Base-by-base conservation (phyloP, 805 yeast genomes). In the Torulaspora delbrueckii region DNA sequence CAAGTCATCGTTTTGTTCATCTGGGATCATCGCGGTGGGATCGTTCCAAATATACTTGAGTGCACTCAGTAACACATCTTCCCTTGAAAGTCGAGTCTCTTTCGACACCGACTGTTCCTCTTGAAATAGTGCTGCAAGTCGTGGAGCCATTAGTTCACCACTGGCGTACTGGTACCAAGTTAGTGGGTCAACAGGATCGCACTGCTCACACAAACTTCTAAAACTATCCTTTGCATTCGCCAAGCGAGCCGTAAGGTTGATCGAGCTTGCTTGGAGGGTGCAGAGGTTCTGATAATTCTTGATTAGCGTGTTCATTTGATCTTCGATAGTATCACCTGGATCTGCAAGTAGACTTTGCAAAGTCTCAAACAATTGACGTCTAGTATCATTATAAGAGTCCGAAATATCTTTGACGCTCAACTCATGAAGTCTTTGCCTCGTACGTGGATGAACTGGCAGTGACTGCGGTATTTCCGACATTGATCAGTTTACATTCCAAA, bases 1-100 rank as follows among this genome's bases (percentile, higher is more conserved):
- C 26, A 85, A 37, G 18, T 82, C 82, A 10, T 72, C 80, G 9
- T 57, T 63, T 5, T 63, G 71, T 12, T 70, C 75, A 12, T 51
- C 72, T 0, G 87, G 86, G 14, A 84, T 55, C 5, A 86, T 82
- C 24, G 77, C 77, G 25, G 76, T 75, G 0, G 93, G 93, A 50
- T 80, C 71, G 2, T 71, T 62, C 13, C 80, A 57, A 5, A 84
- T 74, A 55, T 77, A 76, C 1, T 72, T 56, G 6, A 74, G 68
- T 35, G 72, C 72, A 35, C 69, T 69, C 27, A 78, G 49, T 6
- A 61, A 55, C n/a, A 40, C 48, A 14, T 44, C 44, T n/a, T 36
- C 47, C 13, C 34, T 26, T 22, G 14, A 26, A 8, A 10, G 13
- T 3, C 19, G 23, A 13, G 35, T 4, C 14, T n/a, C 14, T 3